Conservation (phyloP, 2,329 filamentous ascomycete species). For the Fusarium liriodendri region DNA sequence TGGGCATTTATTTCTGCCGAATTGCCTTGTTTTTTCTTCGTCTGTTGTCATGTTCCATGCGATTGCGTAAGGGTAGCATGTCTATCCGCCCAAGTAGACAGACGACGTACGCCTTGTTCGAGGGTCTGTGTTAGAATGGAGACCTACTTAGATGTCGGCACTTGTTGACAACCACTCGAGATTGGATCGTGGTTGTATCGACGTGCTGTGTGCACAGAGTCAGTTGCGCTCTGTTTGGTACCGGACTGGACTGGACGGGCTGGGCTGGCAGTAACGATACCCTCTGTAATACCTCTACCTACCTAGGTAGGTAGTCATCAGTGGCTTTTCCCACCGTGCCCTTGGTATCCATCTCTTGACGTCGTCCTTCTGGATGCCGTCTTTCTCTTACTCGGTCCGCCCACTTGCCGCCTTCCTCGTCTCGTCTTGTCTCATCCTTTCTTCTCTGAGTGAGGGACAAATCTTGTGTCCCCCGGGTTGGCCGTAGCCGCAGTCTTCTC, state of each 20-base stretch:
- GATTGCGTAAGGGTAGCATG: conserved; percentile 1
- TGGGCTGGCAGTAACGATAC: neutral
- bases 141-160: neutral
- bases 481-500: neutral
- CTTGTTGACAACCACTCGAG: conserved; percentile 5
- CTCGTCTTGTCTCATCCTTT: neutral
- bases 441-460: neutral
- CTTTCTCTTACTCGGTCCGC: neutral
- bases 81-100: neutral
- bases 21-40: neutral
- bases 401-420: conserved; percentile 3
- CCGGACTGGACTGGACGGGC: neutral
- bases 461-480: neutral
- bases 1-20: neutral
- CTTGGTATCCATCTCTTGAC: neutral
- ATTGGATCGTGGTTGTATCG: conserved; percentile 5
- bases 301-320: neutral
- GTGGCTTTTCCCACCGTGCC: neutral
- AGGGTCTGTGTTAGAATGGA: neutral
- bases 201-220: neutral
- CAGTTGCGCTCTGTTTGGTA: neutral
- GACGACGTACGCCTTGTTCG: neutral
- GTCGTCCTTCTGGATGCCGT: neutral
- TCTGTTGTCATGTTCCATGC: neutral
- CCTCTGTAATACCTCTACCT: neutral